A percentile compares a stretch with the other conserved stretches of the same genome.
Evolutionary conservation across 805 yeast genomes (phyloP).

Genomic region (Barnettozyma sucrosica): DNA sequence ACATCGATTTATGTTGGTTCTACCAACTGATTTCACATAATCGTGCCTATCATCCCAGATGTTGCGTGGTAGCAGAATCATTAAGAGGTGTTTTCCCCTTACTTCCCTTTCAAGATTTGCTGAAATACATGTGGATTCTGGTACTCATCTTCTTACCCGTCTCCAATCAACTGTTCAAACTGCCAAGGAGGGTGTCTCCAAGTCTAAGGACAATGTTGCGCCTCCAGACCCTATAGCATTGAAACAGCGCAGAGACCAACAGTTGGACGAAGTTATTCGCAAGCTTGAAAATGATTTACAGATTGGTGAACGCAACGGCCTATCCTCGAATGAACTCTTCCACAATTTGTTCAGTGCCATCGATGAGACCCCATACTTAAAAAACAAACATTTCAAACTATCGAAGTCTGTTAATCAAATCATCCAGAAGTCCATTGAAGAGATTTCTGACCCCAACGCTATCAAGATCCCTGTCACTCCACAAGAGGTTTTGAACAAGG

Average conservation of each 20-base stretch:
- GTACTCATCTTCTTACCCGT: not conserved
- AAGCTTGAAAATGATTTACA: not conserved
- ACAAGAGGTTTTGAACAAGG: conserved; percentile 18
- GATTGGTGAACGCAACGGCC: not conserved
- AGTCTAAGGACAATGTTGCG: not conserved
- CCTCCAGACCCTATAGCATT: not conserved
- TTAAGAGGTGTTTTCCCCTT: not conserved
- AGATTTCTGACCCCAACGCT: conserved; percentile 12
- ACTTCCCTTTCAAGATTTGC: not conserved
- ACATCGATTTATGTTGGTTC: not conserved
- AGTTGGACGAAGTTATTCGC: not conserved
- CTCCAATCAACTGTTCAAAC: not conserved
- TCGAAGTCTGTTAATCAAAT: conserved; percentile 1
- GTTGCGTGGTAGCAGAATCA: conserved; percentile 2
- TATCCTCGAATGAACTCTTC: conserved; percentile 7
- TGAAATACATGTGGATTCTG: not conserved
- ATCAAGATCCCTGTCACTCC: conserved; percentile 17
- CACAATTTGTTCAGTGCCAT: conserved; percentile 5
- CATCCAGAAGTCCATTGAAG: conserved; percentile 15
- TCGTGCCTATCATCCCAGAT: not conserved
- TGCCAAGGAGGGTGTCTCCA: not conserved
- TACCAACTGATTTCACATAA: not conserved
- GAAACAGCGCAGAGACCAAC: not conserved
- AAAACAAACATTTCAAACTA: conserved; percentile 1
- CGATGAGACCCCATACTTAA: conserved; percentile 1